Conservation (phyloP, 768 basidiomycete species). For the Mrakia blollopis region DNA sequence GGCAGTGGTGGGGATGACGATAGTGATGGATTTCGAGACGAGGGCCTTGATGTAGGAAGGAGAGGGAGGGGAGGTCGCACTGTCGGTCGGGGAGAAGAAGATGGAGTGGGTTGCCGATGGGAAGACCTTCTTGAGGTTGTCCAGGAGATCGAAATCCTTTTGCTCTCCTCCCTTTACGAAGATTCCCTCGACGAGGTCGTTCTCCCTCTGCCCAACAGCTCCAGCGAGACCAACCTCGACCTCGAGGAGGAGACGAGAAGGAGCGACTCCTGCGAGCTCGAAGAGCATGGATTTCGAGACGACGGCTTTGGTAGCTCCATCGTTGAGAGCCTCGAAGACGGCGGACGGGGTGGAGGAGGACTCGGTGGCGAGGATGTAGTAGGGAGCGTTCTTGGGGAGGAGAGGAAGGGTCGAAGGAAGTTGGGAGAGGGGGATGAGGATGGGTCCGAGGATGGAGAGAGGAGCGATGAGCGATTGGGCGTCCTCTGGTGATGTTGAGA, state of each 20-base stretch:
- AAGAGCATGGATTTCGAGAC: conserved; percentile 53
- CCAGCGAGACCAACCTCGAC: conserved; percentile 68
- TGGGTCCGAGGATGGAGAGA: conserved; percentile 69
- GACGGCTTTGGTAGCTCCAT: conserved; percentile 73
- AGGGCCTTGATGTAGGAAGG: conserved; percentile 59
- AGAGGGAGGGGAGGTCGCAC: conserved; percentile 54
- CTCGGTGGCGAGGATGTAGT: conserved; percentile 57
- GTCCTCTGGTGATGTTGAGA: conserved; percentile 46
- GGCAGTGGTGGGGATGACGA: conserved; percentile 66
- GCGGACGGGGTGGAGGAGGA: conserved; percentile 45
- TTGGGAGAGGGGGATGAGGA: conserved; percentile 52
- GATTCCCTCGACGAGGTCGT: conserved; percentile 69
- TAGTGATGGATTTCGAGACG: conserved; percentile 53
- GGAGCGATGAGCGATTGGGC: conserved; percentile 54
- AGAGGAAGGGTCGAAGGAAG: conserved; percentile 27
- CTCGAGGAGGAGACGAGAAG: conserved; percentile 67
- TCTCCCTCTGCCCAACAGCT: conserved; percentile 68
- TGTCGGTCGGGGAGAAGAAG: conserved; percentile 36
- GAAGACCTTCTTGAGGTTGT: conserved; percentile 46
- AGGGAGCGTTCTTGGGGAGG: conserved; percentile 42
- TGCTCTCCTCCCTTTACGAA: conserved; percentile 54
- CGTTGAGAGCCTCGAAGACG: conserved; percentile 67
- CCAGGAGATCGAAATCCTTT: conserved; percentile 47
- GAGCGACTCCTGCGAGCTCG: conserved; percentile 55
- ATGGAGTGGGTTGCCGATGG: conserved; percentile 36